Evolutionary conservation across 306 rosid species (phyloP), one percentile per base, ranked within the genome.

Genomic region (Dryas drummondii): DNA sequence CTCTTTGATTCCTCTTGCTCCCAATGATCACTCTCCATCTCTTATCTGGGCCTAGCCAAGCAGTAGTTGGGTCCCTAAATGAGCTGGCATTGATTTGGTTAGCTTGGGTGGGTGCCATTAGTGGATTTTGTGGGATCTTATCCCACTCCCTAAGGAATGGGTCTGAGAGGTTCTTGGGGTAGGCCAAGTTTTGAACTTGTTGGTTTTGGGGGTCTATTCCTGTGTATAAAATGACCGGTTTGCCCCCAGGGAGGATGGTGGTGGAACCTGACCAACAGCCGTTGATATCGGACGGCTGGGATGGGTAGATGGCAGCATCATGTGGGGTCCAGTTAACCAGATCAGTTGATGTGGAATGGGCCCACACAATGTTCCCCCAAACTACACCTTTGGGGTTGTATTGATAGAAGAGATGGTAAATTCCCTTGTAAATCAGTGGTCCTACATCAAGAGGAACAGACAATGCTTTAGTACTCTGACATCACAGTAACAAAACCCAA

Each of bases 201-300:
- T 56, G 77, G 40, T 86, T 84, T 17, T 44, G 72, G 2, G 90
- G 85, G 76, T 93, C 62, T 22, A 89, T 84, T 81, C 98, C 98
- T 16, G 98, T 93, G 86, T 89, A 93, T 3, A 93, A 74, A 27
- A 93, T 87, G 47, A 47, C 88, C 12, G 98, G 98, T 46, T 76
- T 84, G 26, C 84, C 89, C 4, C 79, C 82, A 10, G 89, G 86
- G 6, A 87, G 87, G 3, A 86, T 83, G 1, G 98, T 93, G 42
- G 93, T 66, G 17, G 98, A 93, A 10, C 98, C 98, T 9, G 97
- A 91, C 98, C 97, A 93, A 46, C 97, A 91, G 0, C 97, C 97
- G 37, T 89, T 86, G 57, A 85, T 85, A 77, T 93, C 98, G 0
- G 89, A 84, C 55, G 66, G 79, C 45, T 84, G 78, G 9, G 98